phyloP scores from a whole-genome alignment of 345 rosid species.

The Carallia brachiata region DNA sequence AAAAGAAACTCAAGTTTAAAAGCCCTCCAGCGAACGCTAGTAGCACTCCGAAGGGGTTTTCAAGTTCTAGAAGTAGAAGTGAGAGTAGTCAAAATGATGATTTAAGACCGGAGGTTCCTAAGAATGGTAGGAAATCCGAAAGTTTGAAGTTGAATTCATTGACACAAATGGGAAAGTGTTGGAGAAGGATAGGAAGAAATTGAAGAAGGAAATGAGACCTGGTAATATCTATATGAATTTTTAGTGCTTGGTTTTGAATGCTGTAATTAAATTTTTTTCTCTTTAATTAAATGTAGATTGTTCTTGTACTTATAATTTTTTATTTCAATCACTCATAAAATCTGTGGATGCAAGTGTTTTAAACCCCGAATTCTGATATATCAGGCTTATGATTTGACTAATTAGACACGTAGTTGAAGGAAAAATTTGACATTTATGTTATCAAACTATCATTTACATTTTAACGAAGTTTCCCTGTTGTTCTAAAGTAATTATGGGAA shows the following conservation, averaged over 20 bases:
- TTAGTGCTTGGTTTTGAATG: background rate
- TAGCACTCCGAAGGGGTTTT: slow-evolving; percentile 48
- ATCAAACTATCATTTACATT: background rate
- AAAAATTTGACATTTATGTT: background rate
- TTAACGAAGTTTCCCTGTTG: background rate
- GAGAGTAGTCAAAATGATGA: slow-evolving; percentile 8
- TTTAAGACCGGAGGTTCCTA: background rate
- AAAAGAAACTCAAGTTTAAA: slow-evolving; percentile 55
- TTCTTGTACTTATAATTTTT: background rate
- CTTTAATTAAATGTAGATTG: background rate
- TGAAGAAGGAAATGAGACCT: slow-evolving; percentile 25
- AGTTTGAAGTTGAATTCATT: slow-evolving; percentile 9
- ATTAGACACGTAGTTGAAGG: background rate
- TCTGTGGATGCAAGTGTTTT: background rate
- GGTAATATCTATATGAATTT: slow-evolving; percentile 37
- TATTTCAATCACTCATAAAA: background rate
- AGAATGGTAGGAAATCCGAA: background rate
- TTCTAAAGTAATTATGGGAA: slow-evolving; percentile 15
- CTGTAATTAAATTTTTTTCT: background rate
- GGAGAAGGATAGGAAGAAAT: slow-evolving; percentile 17
- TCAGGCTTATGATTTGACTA: background rate
- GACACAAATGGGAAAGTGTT: slow-evolving; percentile 7
- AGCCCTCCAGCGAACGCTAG: slow-evolving; percentile 19
- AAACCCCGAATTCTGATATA: background rate
- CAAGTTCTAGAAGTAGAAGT: slow-evolving; percentile 20